A percentile compares a stretch with the other conserved stretches of the same genome.
Evolutionary conservation across 169 alveolate species (phyloP).

Genomic region (Besnoitia besnoiti): DNA sequence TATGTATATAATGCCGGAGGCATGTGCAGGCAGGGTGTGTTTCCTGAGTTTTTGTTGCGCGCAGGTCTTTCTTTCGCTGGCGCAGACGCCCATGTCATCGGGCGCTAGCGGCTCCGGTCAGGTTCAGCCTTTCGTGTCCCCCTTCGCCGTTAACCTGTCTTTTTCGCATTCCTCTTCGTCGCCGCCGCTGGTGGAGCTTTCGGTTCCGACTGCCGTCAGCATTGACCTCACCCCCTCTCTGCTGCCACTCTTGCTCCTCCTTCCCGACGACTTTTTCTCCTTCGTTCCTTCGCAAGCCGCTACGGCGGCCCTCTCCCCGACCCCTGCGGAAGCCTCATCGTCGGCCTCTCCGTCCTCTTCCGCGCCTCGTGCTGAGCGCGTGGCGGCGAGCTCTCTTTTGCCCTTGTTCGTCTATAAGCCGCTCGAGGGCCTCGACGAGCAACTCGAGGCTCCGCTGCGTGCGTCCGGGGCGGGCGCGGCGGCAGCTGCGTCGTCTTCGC

Average conservation of each 20-base stretch:
- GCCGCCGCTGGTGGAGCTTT: not conserved
- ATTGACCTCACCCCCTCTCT: not conserved
- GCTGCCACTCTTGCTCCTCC: not conserved
- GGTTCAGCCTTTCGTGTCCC: slow-evolving; percentile 7
- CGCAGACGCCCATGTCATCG: not conserved
- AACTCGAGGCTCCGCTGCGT: too few species aligned
- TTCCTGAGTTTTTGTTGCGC: not conserved
- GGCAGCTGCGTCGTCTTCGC: not conserved
- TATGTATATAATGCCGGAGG: too few species aligned
- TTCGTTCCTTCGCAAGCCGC: not conserved
- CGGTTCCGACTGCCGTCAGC: not conserved
- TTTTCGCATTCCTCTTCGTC: not conserved
- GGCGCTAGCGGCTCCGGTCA: too few species aligned
- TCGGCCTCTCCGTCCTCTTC: not conserved
- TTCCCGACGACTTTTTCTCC: not conserved
- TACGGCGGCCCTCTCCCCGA: not conserved
- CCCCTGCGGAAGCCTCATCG: not conserved
- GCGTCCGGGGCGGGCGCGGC: too few species aligned
- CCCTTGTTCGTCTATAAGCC: not conserved
- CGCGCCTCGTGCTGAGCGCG: not conserved
- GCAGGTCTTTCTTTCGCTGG: not conserved
- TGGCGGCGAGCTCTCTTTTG: not conserved
- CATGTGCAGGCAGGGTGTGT: too few species aligned
- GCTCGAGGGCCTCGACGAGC: too few species aligned
- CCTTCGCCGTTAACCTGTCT: not conserved